Percentiles rank a stretch among this genome's conserved stretches.
Evolutionary conservation across 139 green algal genomes (phyloP).

Genomic region (Monoraphidium neglectum): DNA sequence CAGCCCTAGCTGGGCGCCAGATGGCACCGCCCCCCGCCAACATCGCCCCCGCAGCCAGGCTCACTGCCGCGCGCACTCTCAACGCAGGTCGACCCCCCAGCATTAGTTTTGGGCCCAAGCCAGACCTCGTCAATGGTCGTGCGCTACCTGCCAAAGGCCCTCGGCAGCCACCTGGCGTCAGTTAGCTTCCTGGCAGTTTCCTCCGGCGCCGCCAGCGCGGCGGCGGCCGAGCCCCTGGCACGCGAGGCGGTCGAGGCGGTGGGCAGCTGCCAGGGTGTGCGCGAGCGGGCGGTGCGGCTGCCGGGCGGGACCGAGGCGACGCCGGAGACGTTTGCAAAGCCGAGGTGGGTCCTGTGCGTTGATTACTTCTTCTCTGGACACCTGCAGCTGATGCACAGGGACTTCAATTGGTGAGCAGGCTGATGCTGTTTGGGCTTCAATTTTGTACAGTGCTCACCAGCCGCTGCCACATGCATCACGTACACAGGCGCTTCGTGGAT

Average conservation of each 20-base stretch:
- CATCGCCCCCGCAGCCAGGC: no score
- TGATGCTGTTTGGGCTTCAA: no score
- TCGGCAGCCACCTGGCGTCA: constrained; percentile 11
- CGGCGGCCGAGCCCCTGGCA: neutral
- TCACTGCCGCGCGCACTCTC: no score
- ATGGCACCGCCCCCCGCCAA: no score
- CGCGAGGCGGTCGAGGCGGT: constrained; percentile 4
- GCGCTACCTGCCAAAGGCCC: constrained; percentile 19
- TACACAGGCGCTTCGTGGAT: constrained; percentile 24
- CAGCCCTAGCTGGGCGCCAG: no score
- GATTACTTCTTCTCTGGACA: no score
- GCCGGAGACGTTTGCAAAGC: constrained; percentile 20
- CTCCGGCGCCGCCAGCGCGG: neutral
- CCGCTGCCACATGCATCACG: no score
- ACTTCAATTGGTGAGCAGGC: no score
- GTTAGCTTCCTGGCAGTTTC: constrained; percentile 12
- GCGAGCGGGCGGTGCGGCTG: constrained; percentile 9
- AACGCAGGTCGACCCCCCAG: neutral
- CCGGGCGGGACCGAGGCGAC: constrained; percentile 14
- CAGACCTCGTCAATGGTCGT: neutral
- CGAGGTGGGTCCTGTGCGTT: constrained; percentile 1
- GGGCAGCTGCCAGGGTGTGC: constrained; percentile 15
- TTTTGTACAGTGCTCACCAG: no score
- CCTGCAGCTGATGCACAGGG: no score
- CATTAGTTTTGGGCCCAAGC: constrained; percentile 1